Conservation (phyloP, 1,284 basidiomycete species). For the Ceratobasidium theobromae region DNA sequence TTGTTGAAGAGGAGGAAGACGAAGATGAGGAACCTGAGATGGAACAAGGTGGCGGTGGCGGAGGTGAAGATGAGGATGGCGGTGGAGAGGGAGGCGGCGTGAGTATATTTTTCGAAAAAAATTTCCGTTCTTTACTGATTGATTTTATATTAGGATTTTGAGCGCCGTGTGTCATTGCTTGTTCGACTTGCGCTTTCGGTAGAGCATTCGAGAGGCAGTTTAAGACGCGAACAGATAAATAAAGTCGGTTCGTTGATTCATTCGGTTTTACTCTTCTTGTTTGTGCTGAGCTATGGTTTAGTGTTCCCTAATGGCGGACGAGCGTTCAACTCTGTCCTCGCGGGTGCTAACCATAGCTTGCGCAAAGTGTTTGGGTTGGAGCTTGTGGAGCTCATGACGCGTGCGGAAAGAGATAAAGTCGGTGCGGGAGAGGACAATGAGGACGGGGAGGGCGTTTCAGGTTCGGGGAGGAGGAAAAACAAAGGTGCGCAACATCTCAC, state of each 20-base stretch:
- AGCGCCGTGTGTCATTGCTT: slow-evolving; percentile 61
- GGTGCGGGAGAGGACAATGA: slow-evolving; percentile 43
- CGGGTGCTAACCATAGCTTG: slow-evolving; percentile 59
- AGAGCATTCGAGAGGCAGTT: slow-evolving; percentile 60
- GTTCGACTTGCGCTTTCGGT: slow-evolving; percentile 72
- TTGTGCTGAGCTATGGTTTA: slow-evolving; percentile 40
- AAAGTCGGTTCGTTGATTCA: slow-evolving; percentile 60
- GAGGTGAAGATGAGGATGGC: slow-evolving; percentile 25
- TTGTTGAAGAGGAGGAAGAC: slow-evolving; percentile 31
- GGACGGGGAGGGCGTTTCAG: slow-evolving; percentile 50
- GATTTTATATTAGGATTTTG: slow-evolving; percentile 50
- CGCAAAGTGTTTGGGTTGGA: slow-evolving; percentile 69
- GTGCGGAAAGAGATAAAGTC: slow-evolving; percentile 52
- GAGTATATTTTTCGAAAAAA: neutral
- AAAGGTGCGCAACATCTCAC: slow-evolving; percentile 44
- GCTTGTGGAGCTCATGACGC: slow-evolving; percentile 68
- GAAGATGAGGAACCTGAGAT: slow-evolving; percentile 30
- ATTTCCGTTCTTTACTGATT: neutral
- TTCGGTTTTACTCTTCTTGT: neutral
- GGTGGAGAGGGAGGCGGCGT: slow-evolving; percentile 19
- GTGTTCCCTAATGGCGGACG: slow-evolving; percentile 62
- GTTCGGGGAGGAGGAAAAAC: slow-evolving; percentile 55
- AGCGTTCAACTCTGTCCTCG: slow-evolving; percentile 59
- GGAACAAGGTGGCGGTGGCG: slow-evolving; percentile 27
- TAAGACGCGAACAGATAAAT: slow-evolving; percentile 72